These are phyloP conservation scores for Globisporangium middletonii DNA, from an alignment of 352 stramenopile species.

Conservation along the genomic window DNA sequence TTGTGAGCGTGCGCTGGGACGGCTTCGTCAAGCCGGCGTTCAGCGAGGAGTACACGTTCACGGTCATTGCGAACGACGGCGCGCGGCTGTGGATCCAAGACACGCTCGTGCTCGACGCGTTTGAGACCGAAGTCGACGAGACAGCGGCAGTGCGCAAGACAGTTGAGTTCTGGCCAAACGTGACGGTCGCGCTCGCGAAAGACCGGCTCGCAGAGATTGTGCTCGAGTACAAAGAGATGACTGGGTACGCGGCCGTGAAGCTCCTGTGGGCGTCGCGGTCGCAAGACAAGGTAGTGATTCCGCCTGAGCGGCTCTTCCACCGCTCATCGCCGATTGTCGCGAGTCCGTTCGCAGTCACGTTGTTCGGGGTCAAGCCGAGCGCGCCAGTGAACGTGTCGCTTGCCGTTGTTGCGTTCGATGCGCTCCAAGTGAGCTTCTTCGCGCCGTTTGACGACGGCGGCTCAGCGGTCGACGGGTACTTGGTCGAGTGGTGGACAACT, in stretches of 20 bases:
- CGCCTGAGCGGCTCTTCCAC: conserved; percentile 83
- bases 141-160: conserved; percentile 12
- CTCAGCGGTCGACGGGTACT: conserved; percentile 71
- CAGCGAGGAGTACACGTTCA: conserved; percentile 85
- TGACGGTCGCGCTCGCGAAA: conserved; percentile 50
- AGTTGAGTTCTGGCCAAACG: conserved; percentile 31
- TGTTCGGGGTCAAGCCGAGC: conserved; percentile 47
- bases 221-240: conserved; percentile 93
- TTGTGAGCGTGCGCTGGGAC: conserved; percentile 92
- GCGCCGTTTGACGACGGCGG: conserved; percentile 83
- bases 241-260: conserved; percentile 70
- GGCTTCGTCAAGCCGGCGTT: conserved; percentile 91
- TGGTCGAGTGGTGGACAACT: conserved; percentile 85
- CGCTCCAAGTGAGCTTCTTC: conserved; percentile 84
- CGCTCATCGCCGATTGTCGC: conserved; percentile 43
- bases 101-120: conserved; percentile 44
- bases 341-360: conserved; percentile 62
- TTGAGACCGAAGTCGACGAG: conserved; percentile 32
- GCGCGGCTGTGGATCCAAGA: conserved; percentile 79
- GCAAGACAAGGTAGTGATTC: conserved; percentile 86
- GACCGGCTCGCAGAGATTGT: conserved; percentile 81
- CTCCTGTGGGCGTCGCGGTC: conserved; percentile 88
- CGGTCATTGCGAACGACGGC: conserved; percentile 86
- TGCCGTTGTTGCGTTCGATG: conserved; percentile 36
- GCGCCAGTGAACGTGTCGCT: conserved; percentile 34